Base-by-base conservation (phyloP, 179 eudicot genomes). In the Heliamphora pulchella region DNA sequence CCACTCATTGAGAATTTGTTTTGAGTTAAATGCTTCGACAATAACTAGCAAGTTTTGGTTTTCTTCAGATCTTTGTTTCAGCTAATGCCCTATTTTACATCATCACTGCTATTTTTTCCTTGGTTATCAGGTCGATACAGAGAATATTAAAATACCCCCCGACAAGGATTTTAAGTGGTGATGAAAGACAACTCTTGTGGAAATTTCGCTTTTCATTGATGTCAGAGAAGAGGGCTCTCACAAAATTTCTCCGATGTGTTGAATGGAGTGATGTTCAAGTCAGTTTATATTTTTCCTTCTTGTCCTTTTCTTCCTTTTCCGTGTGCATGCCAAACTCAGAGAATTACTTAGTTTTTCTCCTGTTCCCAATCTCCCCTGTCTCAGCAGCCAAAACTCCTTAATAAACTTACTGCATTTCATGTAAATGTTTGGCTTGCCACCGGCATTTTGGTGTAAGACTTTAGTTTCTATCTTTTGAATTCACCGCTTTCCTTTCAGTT, bases 201-300 rank as follows among this genome's bases (percentile, higher is more conserved):
- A 96, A 96, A 86, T 96, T 96, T 81, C 95, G 99, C 14, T 96
- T 93, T 84, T 96, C 98, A 71, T 85, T 92, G 84, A 96, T 96
- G 99, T 85, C 93, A 54, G 98, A 96, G 87, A 96, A 91, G 86
- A 92, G 91, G 83, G 99, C 97, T 79, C 91, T 96, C 53, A 94
- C 99, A 79, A 94, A 92, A 88, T 96, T 94, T 82, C 92, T 96
- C 15, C 94, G 98, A 8, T 94, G 99, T 86, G 99, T 96, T 70
- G 99, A 96, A 86, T 96, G 99, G 99, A 96, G 99, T 88, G 99
- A 96, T 89, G 84, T 96, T 77, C 99, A 94, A 97, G 99, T 92
- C 48, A 53, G 53, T 44, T 68, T 44, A 46, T 67, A 4, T 65
- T 63, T 54, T 73, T 43, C 20, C 50, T 50, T 20, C 4, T 69